Evolutionary conservation across 2,329 filamentous ascomycete species (phyloP).

Genomic region (Exserohilum rostratum): DNA sequence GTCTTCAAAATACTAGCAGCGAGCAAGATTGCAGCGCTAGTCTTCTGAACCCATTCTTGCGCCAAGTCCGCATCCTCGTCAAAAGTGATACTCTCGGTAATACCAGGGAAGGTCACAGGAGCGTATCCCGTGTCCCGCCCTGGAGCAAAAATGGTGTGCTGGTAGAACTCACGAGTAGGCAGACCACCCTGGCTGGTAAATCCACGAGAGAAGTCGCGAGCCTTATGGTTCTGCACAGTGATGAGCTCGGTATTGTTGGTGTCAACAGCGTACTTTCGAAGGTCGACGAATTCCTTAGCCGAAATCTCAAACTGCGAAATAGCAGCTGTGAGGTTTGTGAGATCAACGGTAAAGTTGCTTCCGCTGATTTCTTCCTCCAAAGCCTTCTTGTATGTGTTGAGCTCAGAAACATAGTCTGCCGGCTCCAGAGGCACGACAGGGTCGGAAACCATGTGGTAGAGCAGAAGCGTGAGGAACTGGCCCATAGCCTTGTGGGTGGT

Average conservation of each 20-base stretch:
- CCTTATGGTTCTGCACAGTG: constrained; percentile 52
- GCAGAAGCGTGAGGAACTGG: constrained; percentile 53
- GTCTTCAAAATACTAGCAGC: constrained; percentile 45
- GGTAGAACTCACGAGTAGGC: constrained; percentile 53
- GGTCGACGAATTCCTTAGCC: constrained; percentile 34
- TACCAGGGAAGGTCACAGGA: constrained; percentile 47
- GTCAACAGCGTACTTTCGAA: constrained; percentile 40
- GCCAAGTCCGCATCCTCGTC: constrained; percentile 36
- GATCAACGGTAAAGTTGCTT: constrained; percentile 41
- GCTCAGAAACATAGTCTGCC: constrained; percentile 47
- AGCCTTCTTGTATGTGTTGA: constrained; percentile 45
- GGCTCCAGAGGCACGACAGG: constrained; percentile 49
- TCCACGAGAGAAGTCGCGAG: constrained; percentile 53
- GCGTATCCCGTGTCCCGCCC: constrained; percentile 51
- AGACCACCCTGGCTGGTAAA: constrained; percentile 56
- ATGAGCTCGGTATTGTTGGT: constrained; percentile 38
- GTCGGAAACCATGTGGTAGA: constrained; percentile 51
- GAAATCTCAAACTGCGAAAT: constrained; percentile 46
- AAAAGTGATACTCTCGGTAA: constrained; percentile 48
- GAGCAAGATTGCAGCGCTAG: constrained; percentile 38
- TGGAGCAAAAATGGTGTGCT: constrained; percentile 56
- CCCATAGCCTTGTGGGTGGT: constrained; percentile 57
- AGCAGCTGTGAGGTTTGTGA: constrained; percentile 39
- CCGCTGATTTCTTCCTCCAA: constrained; percentile 41
- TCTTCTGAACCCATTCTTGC: constrained; percentile 46